Conservation (phyloP, 73 alveolate genomes). For the Paramecium octaurelia region DNA sequence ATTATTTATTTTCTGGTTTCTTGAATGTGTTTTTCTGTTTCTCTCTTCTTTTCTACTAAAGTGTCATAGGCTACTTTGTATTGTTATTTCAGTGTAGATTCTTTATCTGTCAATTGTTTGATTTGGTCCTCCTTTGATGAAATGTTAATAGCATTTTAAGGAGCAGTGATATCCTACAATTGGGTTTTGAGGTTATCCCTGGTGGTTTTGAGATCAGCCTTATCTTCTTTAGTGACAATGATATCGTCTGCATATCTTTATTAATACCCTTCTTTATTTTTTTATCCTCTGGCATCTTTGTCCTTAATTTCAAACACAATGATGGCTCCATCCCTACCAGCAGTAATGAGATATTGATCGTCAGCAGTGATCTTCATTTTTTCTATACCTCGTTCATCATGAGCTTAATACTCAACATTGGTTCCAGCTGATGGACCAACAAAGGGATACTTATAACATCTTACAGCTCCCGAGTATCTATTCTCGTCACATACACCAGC, state of each 20-base stretch:
- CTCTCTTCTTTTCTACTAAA: constrained; percentile 65
- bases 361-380: constrained; percentile 90
- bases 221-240: constrained; percentile 76
- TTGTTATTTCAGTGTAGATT: constrained; percentile 59
- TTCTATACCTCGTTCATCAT: constrained; percentile 83
- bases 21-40: constrained; percentile 68
- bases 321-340: constrained; percentile 84
- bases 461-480: constrained; percentile 67
- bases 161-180: constrained; percentile 67
- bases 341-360: constrained; percentile 77
- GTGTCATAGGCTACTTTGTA: constrained; percentile 65
- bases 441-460: constrained; percentile 67
- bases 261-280: constrained; percentile 72
- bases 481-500: constrained; percentile 94
- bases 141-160: constrained; percentile 69
- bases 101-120: constrained; percentile 70
- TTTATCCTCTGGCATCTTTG: constrained; percentile 75
- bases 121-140: constrained; percentile 69
- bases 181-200: constrained; percentile 70
- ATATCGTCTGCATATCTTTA: constrained; percentile 76
- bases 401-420: constrained; percentile 81
- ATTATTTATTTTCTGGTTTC: constrained; percentile 63
- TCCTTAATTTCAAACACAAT: constrained; percentile 84
- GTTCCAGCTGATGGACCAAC: constrained; percentile 58
- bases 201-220: constrained; percentile 73